These are phyloP conservation scores for Cyberlindnera americana DNA, from an alignment of 805 yeast genomes.

Conservation along the genomic window DNA sequence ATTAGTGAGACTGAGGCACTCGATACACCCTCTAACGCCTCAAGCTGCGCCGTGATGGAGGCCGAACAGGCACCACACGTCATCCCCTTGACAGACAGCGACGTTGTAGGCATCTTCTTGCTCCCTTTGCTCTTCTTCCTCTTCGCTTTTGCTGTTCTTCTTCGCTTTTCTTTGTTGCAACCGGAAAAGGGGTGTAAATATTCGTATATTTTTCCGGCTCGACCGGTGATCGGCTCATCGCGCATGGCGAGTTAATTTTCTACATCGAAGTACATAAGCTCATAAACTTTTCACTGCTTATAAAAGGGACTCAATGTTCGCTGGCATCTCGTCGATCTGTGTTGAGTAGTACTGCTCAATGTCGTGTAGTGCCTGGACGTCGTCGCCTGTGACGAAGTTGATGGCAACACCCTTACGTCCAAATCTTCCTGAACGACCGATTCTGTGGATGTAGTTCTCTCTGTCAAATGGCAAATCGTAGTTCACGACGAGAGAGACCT, in stretches of 20 bases:
- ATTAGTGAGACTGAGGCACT: conserved; percentile 64
- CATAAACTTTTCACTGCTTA: background rate
- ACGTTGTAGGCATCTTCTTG: conserved; percentile 12
- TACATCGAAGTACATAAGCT: too few species aligned
- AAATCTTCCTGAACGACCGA: conserved; percentile 97
- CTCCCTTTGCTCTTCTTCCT: too few species aligned
- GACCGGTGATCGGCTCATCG: too few species aligned
- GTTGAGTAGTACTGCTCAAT: conserved; percentile 71
- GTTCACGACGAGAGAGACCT: conserved; percentile 92
- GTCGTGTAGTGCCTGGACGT: conserved; percentile 69
- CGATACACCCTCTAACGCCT: conserved; percentile 45
- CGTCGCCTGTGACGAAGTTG: conserved; percentile 84
- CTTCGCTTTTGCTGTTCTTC: too few species aligned
- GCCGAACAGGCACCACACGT: conserved; percentile 86
- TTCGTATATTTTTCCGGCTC: too few species aligned
- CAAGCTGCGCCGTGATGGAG: conserved; percentile 58
- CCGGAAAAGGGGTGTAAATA: too few species aligned
- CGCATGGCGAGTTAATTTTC: too few species aligned
- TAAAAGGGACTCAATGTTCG: conserved; percentile 53
- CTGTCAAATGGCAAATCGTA: conserved; percentile 90
- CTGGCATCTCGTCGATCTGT: conserved; percentile 76
- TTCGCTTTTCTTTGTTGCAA: too few species aligned
- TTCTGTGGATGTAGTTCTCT: conserved; percentile 95
- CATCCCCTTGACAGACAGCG: conserved; percentile 57
- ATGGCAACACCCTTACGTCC: conserved; percentile 99